A percentile compares a stretch with the other conserved stretches of the same genome.
These are phyloP conservation scores for Populus hybrid DNA, from an alignment of 441 rosid species.

Conservation along the genomic window DNA sequence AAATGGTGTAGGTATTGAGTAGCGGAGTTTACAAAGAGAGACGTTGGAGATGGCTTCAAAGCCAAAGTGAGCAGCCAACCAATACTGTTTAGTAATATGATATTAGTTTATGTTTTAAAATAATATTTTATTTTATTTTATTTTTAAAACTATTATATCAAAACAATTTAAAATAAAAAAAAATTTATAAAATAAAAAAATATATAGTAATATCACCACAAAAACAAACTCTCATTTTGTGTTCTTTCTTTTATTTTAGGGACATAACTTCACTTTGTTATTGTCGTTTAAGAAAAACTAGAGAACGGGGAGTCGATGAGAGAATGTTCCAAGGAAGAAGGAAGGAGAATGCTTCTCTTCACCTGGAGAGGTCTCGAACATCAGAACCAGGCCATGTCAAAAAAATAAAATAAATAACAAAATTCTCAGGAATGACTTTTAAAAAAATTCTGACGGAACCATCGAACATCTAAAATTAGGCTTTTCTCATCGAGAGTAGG, in stretches of 20 bases:
- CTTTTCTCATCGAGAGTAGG: background rate
- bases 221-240: background rate
- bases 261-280: background rate
- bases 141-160: too few relatives aligned
- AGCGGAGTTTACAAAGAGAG: slow-evolving; percentile 56
- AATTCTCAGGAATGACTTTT: background rate
- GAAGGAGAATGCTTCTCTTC: background rate
- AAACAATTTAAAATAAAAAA: too few relatives aligned
- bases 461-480: background rate
- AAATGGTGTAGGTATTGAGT: background rate
- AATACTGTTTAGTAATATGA: background rate
- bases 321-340: background rate
- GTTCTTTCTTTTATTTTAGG: too few relatives aligned
- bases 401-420: too few relatives aligned
- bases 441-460: background rate
- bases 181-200: too few relatives aligned
- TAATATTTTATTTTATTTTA: too few relatives aligned
- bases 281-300: background rate
- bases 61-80: slow-evolving; percentile 18
- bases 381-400: background rate
- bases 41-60: slow-evolving; percentile 24
- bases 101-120: too few relatives aligned
- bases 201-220: too few relatives aligned
- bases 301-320: background rate
- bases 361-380: too few relatives aligned